phyloP scores from a whole-genome alignment of 2,329 filamentous ascomycete species.

The Tolypocladium sp. region DNA sequence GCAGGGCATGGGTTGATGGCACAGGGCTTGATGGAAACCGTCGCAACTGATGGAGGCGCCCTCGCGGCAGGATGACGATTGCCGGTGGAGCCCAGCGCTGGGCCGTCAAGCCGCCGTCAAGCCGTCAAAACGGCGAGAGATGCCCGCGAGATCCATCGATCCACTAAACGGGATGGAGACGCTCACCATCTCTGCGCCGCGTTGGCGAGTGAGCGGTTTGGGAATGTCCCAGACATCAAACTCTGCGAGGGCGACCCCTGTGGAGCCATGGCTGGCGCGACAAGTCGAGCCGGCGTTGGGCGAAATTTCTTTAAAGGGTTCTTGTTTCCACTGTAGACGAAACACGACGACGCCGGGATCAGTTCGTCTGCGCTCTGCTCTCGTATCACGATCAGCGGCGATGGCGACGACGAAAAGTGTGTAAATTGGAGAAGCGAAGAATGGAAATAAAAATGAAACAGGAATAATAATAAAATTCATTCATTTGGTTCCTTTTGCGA shows the following conservation, averaged over 20 bases:
- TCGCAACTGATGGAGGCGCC: conserved; percentile 3
- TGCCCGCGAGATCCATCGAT: conserved; percentile 6
- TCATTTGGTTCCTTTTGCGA: background rate
- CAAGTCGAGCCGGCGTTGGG: background rate
- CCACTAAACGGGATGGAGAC: conserved; percentile 2
- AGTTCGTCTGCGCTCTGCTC: background rate
- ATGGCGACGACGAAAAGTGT: background rate
- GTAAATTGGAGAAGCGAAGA: background rate
- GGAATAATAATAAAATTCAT: no score
- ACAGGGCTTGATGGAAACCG: background rate
- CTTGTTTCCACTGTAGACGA: background rate
- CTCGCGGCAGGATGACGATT: conserved; percentile 5
- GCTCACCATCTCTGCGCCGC: background rate
- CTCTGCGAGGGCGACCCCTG: background rate
- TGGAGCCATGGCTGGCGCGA: background rate
- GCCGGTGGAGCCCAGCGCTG: conserved; percentile 3
- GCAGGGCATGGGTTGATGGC: background rate
- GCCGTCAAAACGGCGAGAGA: background rate
- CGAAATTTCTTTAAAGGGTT: background rate
- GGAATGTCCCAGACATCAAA: background rate
- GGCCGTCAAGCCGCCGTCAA: background rate
- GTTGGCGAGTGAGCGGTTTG: background rate
- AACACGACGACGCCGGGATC: background rate
- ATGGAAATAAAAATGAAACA: background rate
- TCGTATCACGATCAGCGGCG: background rate